These are phyloP conservation scores for Mycena maculata DNA, from an alignment of 768 basidiomycete species.

Conservation along the genomic window DNA sequence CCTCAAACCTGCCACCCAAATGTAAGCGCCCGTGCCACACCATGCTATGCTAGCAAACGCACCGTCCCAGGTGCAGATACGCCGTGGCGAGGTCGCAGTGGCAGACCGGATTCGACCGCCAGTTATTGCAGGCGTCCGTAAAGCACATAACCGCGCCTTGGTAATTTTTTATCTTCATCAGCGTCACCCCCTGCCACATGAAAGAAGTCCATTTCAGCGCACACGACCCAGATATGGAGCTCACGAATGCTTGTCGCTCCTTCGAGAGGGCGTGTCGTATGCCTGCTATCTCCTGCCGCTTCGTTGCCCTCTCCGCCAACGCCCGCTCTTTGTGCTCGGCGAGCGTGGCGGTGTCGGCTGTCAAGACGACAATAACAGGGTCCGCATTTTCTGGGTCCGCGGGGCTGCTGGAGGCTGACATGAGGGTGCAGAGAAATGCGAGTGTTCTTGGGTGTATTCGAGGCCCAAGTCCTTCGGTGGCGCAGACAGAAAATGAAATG, in stretches of 20 bases:
- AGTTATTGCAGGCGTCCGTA: slow-evolving; percentile 26
- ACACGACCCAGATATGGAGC: neutral
- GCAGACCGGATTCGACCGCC: slow-evolving; percentile 28
- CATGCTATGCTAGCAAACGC: neutral
- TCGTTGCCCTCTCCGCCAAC: slow-evolving; percentile 27
- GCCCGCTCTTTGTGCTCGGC: slow-evolving; percentile 10
- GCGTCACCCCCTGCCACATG: slow-evolving; percentile 24
- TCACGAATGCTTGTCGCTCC: slow-evolving; percentile 24
- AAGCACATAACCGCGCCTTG: slow-evolving; percentile 29
- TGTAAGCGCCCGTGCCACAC: neutral
- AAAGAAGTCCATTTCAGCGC: neutral
- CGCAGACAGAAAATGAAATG: neutral
- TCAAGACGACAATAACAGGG: slow-evolving; percentile 32
- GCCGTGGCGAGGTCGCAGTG: slow-evolving; percentile 36
- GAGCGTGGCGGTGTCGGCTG: slow-evolving; percentile 30
- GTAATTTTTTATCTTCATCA: slow-evolving; percentile 34
- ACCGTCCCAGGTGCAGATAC: slow-evolving; percentile 33
- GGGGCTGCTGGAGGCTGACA: slow-evolving; percentile 22
- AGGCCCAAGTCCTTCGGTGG: neutral
- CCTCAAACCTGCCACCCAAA: slow-evolving; percentile 17
- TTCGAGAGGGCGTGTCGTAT: neutral
- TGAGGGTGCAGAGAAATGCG: neutral
- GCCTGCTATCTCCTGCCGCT: slow-evolving; percentile 1
- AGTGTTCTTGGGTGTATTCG: neutral
- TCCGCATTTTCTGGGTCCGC: slow-evolving; percentile 17